phyloP scores from a whole-genome alignment of 257 asterid genomes.

The Nicotiana knightiana region DNA sequence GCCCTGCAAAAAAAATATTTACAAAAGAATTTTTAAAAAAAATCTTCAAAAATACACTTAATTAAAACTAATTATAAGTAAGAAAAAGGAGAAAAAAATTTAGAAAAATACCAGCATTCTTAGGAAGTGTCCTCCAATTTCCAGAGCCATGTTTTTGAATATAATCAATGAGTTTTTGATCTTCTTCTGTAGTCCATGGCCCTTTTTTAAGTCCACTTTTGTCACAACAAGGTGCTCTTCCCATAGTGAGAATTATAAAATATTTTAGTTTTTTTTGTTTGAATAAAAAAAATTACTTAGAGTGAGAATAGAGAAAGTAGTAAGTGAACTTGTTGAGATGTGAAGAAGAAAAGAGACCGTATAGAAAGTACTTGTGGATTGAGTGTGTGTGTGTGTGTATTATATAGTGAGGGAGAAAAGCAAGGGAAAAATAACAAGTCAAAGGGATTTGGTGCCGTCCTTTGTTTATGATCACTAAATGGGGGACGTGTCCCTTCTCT shows the following conservation, averaged over 20 bases:
- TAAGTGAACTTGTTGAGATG: neutral
- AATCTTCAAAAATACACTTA: too few relatives aligned
- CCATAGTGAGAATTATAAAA: slow-evolving; percentile 31
- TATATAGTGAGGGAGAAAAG: slow-evolving; percentile 9
- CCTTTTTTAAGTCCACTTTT: slow-evolving; percentile 75
- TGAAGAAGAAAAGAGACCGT: neutral
- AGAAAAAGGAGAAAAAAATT: neutral
- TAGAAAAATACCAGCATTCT: slow-evolving; percentile 51
- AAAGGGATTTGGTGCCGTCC: slow-evolving; percentile 61
- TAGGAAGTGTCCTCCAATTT: slow-evolving; percentile 79
- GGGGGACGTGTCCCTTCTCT: slow-evolving; percentile 60
- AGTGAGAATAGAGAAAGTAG: neutral
- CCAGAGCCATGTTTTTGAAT: slow-evolving; percentile 61
- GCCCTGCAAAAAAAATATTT: slow-evolving; percentile 23
- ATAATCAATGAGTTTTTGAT: slow-evolving; percentile 59
- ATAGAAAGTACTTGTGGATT: neutral
- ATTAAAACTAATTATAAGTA: neutral
- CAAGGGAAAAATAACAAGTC: slow-evolving; percentile 14
- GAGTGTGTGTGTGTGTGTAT: neutral
- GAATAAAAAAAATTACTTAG: neutral
- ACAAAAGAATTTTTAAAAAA: neutral
- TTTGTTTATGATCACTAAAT: slow-evolving; percentile 30
- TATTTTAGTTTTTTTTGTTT: neutral
- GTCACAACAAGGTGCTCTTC: slow-evolving; percentile 77
- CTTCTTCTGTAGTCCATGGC: slow-evolving; percentile 86